phyloP scores from a whole-genome alignment of 192 early-diverging fungal genomes.

The Umbelopsis vinacea region DNA sequence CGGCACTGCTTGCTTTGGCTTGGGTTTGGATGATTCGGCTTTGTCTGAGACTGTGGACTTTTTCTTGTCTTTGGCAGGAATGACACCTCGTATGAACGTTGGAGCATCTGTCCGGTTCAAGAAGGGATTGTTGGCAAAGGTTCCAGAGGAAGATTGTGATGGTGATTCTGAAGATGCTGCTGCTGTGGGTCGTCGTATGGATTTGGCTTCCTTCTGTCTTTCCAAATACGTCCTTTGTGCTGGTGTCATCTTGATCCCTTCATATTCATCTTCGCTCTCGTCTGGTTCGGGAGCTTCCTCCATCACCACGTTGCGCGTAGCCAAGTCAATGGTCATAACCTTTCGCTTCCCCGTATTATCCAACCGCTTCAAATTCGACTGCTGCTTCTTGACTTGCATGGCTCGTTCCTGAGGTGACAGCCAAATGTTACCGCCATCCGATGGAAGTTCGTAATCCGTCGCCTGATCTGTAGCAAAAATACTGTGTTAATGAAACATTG shows the following conservation, averaged over 20 bases:
- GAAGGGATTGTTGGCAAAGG: conserved; percentile 40
- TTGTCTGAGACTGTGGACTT: conserved; percentile 9
- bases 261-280: conserved; percentile 41
- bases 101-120: conserved; percentile 31
- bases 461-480: conserved; percentile 46
- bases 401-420: conserved; percentile 51
- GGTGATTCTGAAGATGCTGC: not conserved
- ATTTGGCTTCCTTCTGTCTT: not conserved
- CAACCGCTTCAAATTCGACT: conserved; percentile 48
- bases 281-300: conserved; percentile 31
- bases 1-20: too few relatives aligned
- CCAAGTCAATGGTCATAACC: conserved; percentile 57
- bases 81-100: conserved; percentile 26
- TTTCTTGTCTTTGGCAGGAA: conserved; percentile 9
- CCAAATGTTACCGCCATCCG: conserved; percentile 57
- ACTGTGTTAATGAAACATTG: not conserved
- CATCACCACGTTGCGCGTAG: conserved; percentile 47
- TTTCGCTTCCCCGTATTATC: conserved; percentile 45
- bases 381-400: conserved; percentile 43
- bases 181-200: not conserved
- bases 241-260: conserved; percentile 13
- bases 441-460: conserved; percentile 56
- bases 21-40: not conserved
- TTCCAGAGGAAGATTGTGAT: conserved; percentile 30
- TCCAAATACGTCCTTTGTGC: not conserved